These are phyloP conservation scores for Cryphonectria parasitica DNA, from an alignment of 2,329 filamentous ascomycete genomes.

Conservation along the genomic window DNA sequence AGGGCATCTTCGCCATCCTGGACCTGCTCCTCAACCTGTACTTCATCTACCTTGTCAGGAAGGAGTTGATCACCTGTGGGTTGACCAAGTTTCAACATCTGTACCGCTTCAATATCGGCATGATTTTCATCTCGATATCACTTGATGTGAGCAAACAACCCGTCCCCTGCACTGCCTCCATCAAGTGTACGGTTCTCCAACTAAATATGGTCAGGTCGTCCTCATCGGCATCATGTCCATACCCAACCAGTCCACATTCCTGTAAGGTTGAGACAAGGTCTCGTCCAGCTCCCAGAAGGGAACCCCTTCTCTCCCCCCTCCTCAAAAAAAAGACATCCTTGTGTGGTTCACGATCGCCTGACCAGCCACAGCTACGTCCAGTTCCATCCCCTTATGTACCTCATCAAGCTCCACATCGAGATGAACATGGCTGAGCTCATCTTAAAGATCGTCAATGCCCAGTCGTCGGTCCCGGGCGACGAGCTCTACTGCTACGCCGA, in stretches of 20 bases:
- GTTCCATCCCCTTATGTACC: slow-evolving; percentile 51
- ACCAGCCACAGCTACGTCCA: slow-evolving; percentile 45
- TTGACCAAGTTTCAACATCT: slow-evolving; percentile 51
- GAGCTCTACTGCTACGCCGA: slow-evolving; percentile 7
- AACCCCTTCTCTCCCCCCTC: background rate
- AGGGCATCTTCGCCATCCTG: slow-evolving; percentile 49
- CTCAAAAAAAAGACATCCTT: no score
- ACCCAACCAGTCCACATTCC: slow-evolving; percentile 43
- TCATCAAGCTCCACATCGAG: slow-evolving; percentile 55
- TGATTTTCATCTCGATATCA: slow-evolving; percentile 49
- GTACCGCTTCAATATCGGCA: slow-evolving; percentile 49
- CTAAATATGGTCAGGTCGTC: slow-evolving; percentile 31
- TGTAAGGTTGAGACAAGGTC: slow-evolving; percentile 35
- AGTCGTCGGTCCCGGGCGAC: background rate
- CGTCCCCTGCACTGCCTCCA: background rate
- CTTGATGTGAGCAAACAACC: slow-evolving; percentile 42
- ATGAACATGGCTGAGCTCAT: slow-evolving; percentile 57
- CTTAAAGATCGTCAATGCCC: slow-evolving; percentile 40
- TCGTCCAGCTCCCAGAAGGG: background rate
- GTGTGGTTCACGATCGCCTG: background rate
- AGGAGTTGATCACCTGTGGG: slow-evolving; percentile 49
- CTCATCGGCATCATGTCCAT: slow-evolving; percentile 52
- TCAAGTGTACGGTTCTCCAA: background rate
- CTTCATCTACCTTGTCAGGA: slow-evolving; percentile 50
- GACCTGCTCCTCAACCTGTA: slow-evolving; percentile 51